phyloP scores from a whole-genome alignment of 2,329 filamentous ascomycete genomes.

The Diaporthe sp. region DNA sequence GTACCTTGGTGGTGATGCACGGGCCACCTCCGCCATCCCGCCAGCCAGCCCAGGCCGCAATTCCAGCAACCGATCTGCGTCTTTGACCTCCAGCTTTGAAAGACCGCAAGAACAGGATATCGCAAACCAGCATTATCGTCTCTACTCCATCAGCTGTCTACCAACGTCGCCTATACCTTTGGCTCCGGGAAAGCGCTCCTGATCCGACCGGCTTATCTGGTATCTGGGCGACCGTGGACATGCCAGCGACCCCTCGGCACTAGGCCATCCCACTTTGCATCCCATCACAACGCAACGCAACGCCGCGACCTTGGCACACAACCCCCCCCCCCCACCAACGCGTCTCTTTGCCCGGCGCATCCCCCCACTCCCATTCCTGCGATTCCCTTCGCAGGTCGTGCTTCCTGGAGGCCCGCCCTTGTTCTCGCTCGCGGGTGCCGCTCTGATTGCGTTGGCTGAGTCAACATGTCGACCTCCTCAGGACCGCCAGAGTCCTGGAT shows the following conservation, averaged over 20 bases:
- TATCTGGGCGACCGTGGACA: slow-evolving; percentile 23
- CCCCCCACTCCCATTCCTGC: neutral
- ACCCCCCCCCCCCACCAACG: slow-evolving; percentile 1
- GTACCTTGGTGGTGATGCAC: slow-evolving; percentile 15
- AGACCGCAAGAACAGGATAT: slow-evolving; percentile 27
- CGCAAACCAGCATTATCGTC: slow-evolving; percentile 29
- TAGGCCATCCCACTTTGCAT: slow-evolving; percentile 32
- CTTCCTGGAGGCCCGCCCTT: neutral
- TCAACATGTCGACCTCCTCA: slow-evolving; percentile 72
- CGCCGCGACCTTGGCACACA: slow-evolving; percentile 27
- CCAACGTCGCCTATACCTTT: neutral
- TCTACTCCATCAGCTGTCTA: neutral
- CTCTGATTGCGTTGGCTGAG: slow-evolving; percentile 9
- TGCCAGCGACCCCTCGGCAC: slow-evolving; percentile 26
- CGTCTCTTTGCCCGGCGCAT: slow-evolving; percentile 17
- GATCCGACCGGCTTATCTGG: slow-evolving; percentile 12
- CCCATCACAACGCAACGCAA: slow-evolving; percentile 32
- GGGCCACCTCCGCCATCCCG: slow-evolving; percentile 31
- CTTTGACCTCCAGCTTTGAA: slow-evolving; percentile 33
- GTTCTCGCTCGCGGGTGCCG: neutral
- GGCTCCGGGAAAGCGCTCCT: slow-evolving; percentile 20
- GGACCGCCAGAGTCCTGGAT: slow-evolving; percentile 92
- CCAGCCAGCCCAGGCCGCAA: slow-evolving; percentile 37
- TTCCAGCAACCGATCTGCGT: slow-evolving; percentile 36
- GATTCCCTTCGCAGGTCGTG: slow-evolving; percentile 1